These are phyloP conservation scores for Tulasnella sp. DNA, from an alignment of 768 basidiomycete species.

Conservation along the genomic window DNA sequence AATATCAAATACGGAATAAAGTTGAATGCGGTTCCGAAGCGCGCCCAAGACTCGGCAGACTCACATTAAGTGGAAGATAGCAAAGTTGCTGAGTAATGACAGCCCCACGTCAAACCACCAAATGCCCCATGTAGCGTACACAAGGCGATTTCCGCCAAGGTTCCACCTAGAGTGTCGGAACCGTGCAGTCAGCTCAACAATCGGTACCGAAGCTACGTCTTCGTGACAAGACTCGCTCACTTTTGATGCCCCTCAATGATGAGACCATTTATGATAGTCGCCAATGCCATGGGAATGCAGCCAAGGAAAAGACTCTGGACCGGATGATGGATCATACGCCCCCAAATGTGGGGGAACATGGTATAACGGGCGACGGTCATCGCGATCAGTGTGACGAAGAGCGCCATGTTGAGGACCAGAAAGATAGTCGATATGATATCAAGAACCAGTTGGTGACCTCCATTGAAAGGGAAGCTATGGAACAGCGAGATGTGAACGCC, in stretches of 20 bases:
- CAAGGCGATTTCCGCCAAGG: constrained; percentile 46
- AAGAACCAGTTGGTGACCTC: constrained; percentile 33
- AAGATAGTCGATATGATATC: constrained; percentile 40
- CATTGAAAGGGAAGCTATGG: constrained; percentile 48
- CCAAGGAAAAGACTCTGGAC: constrained; percentile 24
- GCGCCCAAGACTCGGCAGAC: constrained; percentile 27
- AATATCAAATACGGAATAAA: not conserved
- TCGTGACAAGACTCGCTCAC: constrained; percentile 26
- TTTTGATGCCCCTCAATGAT: constrained; percentile 40
- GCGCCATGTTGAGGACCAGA: constrained; percentile 50
- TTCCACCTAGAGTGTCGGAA: constrained; percentile 8
- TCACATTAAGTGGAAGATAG: constrained; percentile 59
- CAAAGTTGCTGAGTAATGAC: constrained; percentile 52
- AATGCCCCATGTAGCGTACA: constrained; percentile 51
- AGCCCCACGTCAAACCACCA: constrained; percentile 63
- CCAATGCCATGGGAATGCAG: constrained; percentile 49
- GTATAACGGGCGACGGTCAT: constrained; percentile 46
- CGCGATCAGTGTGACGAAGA: constrained; percentile 46
- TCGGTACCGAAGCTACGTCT: too few relatives aligned
- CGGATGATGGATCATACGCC: constrained; percentile 34
- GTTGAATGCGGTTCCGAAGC: not conserved
- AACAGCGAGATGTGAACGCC: constrained; percentile 51
- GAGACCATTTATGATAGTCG: constrained; percentile 50
- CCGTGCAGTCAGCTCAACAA: too few relatives aligned
- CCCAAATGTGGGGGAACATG: constrained; percentile 47